These are phyloP conservation scores for Lepiota brunneoincarnata DNA, from an alignment of 768 basidiomycete species.

Conservation along the genomic window DNA sequence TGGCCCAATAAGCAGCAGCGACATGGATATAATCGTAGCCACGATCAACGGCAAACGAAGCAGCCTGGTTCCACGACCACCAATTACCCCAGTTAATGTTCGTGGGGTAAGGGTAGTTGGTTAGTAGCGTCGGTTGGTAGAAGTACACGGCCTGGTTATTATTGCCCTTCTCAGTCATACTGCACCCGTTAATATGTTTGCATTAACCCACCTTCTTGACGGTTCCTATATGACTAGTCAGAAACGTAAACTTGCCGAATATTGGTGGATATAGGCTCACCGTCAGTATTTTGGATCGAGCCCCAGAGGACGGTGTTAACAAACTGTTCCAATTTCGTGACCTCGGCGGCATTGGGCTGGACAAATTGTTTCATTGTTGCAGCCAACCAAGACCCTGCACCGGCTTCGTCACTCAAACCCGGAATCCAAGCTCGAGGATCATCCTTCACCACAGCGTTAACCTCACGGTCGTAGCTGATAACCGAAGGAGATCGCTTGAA, in stretches of 20 bases:
- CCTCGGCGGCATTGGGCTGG: conserved; percentile 52
- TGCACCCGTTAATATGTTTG: neutral
- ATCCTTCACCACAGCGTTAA: conserved; percentile 45
- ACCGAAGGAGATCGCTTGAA: conserved; percentile 53
- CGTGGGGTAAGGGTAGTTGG: conserved; percentile 46
- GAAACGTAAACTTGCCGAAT: neutral
- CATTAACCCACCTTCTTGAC: conserved; percentile 44
- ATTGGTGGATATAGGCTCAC: conserved; percentile 18
- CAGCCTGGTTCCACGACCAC: conserved; percentile 56
- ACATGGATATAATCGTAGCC: conserved; percentile 55
- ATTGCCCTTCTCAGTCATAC: neutral
- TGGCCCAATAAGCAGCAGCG: conserved; percentile 49
- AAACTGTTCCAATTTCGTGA: conserved; percentile 49
- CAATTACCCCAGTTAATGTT: conserved; percentile 49
- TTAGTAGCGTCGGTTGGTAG: conserved; percentile 44
- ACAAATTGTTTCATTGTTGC: conserved; percentile 55
- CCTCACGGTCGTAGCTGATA: conserved; percentile 52
- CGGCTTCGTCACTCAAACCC: conserved; percentile 60
- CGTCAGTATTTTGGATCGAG: conserved; percentile 48
- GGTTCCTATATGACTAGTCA: conserved; percentile 29
- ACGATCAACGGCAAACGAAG: conserved; percentile 44
- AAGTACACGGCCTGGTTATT: conserved; percentile 44
- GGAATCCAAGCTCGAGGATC: conserved; percentile 58
- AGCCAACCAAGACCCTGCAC: conserved; percentile 56
- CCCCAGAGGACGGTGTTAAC: conserved; percentile 45